These are phyloP conservation scores for Solanum bukasovii DNA, from an alignment of 257 asterid species.

Conservation along the genomic window DNA sequence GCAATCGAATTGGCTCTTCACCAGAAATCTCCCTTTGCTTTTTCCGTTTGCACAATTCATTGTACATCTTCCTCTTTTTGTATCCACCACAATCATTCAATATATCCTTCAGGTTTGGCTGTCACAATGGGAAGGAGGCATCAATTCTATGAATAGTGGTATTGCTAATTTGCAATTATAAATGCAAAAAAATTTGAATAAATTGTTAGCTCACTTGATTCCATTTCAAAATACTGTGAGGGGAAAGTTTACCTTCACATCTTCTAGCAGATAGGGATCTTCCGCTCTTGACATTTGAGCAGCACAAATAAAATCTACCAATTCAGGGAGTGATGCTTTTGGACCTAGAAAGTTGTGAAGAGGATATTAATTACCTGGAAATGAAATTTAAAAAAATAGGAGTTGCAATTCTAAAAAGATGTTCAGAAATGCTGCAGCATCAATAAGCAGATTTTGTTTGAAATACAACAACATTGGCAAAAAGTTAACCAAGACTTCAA, in stretches of 20 bases:
- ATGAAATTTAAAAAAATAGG: not conserved
- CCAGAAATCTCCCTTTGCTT: conserved; percentile 1
- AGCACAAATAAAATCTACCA: conserved; percentile 63
- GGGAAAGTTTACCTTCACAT: conserved; percentile 42
- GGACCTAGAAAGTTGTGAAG: conserved; percentile 35
- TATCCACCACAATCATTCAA: conserved; percentile 3
- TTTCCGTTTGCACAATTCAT: conserved; percentile 9
- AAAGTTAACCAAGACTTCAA: not conserved
- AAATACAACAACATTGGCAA: not conserved
- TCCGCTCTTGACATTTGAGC: conserved; percentile 72
- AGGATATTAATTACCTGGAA: not conserved
- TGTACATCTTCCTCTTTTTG: conserved; percentile 11
- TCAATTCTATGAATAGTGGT: not conserved
- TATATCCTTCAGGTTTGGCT: conserved; percentile 20
- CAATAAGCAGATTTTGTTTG: not conserved
- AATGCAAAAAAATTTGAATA: not conserved
- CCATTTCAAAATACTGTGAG: not conserved
- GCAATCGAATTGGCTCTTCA: conserved; percentile 22
- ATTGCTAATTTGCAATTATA: not conserved
- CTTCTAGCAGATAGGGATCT: conserved; percentile 36
- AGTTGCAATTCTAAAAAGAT: not conserved
- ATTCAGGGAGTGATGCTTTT: conserved; percentile 39
- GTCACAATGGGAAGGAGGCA: not conserved
- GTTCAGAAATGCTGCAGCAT: not conserved
- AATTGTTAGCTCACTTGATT: not conserved